Evolutionary conservation across 2,329 filamentous ascomycete genomes (phyloP).

Genomic region (Colletotrichum tofieldiae): DNA sequence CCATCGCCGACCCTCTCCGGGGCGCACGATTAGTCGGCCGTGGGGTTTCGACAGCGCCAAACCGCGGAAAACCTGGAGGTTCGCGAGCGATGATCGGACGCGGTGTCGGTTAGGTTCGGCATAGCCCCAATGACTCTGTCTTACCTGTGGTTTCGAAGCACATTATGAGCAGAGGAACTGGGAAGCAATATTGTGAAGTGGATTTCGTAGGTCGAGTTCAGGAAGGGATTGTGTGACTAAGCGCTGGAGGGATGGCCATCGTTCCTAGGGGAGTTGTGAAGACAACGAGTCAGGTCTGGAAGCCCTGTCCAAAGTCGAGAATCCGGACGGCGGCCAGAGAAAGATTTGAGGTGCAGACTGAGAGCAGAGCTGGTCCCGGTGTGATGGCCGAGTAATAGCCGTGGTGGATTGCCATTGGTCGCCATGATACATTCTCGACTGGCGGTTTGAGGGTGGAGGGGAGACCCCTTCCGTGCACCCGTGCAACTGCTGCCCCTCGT

Average conservation of each 20-base stretch:
- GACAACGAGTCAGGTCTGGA: slow-evolving; percentile 11
- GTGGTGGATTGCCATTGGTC: slow-evolving; percentile 1
- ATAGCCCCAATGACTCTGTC: background rate
- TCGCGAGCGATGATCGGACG: slow-evolving; percentile 27
- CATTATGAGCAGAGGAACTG: background rate
- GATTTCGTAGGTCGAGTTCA: background rate
- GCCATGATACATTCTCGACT: background rate
- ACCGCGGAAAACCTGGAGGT: slow-evolving; percentile 21
- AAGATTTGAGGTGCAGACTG: too few species aligned
- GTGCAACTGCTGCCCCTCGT: background rate
- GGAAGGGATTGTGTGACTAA: slow-evolving; percentile 2
- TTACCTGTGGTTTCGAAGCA: background rate
- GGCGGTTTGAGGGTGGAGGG: slow-evolving; percentile 13
- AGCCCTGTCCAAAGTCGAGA: background rate
- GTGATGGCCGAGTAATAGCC: background rate
- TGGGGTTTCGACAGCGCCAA: background rate
- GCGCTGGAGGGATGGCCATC: background rate
- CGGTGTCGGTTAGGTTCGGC: slow-evolving; percentile 23
- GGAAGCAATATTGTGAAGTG: slow-evolving; percentile 6
- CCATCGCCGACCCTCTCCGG: slow-evolving; percentile 28
- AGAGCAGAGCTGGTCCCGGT: background rate
- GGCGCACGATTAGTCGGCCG: slow-evolving; percentile 15
- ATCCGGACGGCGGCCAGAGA: background rate
- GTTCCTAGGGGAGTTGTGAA: background rate
- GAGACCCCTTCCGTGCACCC: background rate